These are phyloP conservation scores for Paxillus ammoniavirescens DNA, from an alignment of 768 basidiomycete genomes.

Conservation along the genomic window DNA sequence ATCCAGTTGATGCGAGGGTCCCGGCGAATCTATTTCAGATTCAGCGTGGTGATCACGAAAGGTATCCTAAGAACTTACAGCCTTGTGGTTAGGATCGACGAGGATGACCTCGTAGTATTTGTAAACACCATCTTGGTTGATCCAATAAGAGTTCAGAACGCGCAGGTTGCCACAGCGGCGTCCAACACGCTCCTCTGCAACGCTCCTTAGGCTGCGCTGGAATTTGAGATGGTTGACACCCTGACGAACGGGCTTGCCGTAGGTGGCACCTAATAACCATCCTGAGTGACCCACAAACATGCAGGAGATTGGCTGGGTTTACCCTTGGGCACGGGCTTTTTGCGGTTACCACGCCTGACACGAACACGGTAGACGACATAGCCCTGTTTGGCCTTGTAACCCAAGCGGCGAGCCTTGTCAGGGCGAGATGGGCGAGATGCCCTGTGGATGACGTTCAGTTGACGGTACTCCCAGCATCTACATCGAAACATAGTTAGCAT, in stretches of 20 bases:
- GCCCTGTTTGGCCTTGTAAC: slow-evolving; percentile 99
- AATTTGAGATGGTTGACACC: slow-evolving; percentile 99
- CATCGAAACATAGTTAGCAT: slow-evolving; percentile 5
- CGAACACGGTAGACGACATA: slow-evolving; percentile 97
- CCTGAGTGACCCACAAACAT: not conserved
- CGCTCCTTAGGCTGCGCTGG: slow-evolving; percentile 89
- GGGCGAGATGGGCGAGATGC: slow-evolving; percentile 97
- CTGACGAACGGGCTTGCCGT: slow-evolving; percentile 98
- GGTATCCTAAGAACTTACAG: slow-evolving; percentile 50
- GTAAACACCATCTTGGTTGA: slow-evolving; percentile 98
- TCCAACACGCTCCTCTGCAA: slow-evolving; percentile 98
- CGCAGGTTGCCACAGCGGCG: slow-evolving; percentile 94
- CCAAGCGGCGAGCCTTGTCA: slow-evolving; percentile 97
- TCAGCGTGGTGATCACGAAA: slow-evolving; percentile 9
- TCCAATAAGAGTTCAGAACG: slow-evolving; percentile 98
- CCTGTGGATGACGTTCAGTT: slow-evolving; percentile 97
- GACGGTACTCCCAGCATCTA: slow-evolving; percentile 98
- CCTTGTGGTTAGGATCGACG: slow-evolving; percentile 93
- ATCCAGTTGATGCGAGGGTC: slow-evolving; percentile 99
- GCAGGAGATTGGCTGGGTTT: slow-evolving; percentile 13
- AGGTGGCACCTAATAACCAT: slow-evolving; percentile 76
- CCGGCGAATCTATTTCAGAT: slow-evolving; percentile 71
- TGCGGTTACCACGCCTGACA: slow-evolving; percentile 97
- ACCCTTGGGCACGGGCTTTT: slow-evolving; percentile 99
- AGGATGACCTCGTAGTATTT: slow-evolving; percentile 99